Evolutionary conservation across 2,329 filamentous ascomycete species (phyloP), one percentile per base, ranked within the genome.

Genomic region (Calycina marina): DNA sequence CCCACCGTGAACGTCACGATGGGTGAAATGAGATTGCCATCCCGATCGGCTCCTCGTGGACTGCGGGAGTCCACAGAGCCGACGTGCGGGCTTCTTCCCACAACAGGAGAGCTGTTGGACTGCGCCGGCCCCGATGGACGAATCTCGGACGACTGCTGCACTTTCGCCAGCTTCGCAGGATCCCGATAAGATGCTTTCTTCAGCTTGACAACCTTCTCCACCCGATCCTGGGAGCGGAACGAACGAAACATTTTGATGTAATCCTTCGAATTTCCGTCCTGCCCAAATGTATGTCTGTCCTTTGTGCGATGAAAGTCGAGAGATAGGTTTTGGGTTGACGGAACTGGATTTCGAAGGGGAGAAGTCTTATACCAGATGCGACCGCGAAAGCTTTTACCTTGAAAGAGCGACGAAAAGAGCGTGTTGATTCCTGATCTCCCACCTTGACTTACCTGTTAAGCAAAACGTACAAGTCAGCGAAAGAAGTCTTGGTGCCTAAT

Each of bases 221-320:
- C 80, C 53, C 85, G 81, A 59, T 88, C 78, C 58, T 77, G 78
- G 48, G 78, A 77, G 57, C 76, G 69, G 63, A 90, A 86, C 53
- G 85, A 86, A 57, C 83, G 83, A 65, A 85, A 22, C 20, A 22
- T 22, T 8, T 9, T 22, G 8, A n/a, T 22, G 20, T 22, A n/a
- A n/a, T 22, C n/a, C 20, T n/a, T 22, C 8, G 20, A 22, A 9
- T 22, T 22, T 22, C n/a, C 20, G 20, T 8, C 20, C n/a, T n/a
- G n/a, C n/a, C n/a, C n/a, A n/a, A n/a, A n/a, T n/a, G n/a, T n/a
- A n/a, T n/a, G n/a, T n/a, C n/a, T n/a, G n/a, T n/a, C n/a, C n/a
- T n/a, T n/a, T n/a, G n/a, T n/a, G n/a, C n/a, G n/a, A n/a, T 92
- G 69, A 93, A 93, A 83, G 93, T 93, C 59, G 56, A 65, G 17